These are phyloP conservation scores for Penicillium sp. DNA, from an alignment of 2,329 filamentous ascomycete species.

Conservation along the genomic window DNA sequence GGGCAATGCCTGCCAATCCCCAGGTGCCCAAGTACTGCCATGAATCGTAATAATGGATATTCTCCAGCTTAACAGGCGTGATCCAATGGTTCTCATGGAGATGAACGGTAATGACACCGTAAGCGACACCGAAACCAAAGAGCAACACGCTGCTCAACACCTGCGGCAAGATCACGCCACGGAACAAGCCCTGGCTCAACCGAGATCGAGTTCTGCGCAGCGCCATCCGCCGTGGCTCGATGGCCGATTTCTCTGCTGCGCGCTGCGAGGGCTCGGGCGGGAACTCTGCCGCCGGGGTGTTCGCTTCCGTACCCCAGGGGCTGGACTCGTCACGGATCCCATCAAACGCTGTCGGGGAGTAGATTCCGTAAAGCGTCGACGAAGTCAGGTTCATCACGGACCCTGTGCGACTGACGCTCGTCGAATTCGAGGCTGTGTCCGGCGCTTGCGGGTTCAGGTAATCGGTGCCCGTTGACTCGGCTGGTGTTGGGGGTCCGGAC, in stretches of 20 bases:
- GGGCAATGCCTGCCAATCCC: constrained; percentile 73
- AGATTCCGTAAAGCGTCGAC: constrained; percentile 89
- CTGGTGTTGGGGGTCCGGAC: constrained; percentile 43
- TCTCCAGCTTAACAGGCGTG: constrained; percentile 60
- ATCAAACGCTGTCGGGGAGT: constrained; percentile 64
- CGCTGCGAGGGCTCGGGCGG: constrained; percentile 28
- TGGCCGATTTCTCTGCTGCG: constrained; percentile 39
- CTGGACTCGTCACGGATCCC: constrained; percentile 60
- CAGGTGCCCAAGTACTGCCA: constrained; percentile 75
- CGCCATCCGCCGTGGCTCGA: constrained; percentile 28
- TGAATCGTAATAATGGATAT: constrained; percentile 51
- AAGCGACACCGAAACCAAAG: constrained; percentile 76
- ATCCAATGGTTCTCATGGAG: constrained; percentile 68
- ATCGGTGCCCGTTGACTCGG: constrained; percentile 37
- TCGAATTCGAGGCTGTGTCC: constrained; percentile 33
- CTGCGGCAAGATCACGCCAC: constrained; percentile 54
- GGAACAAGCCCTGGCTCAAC: constrained; percentile 40
- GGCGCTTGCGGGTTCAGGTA: constrained; percentile 32
- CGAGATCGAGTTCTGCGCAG: constrained; percentile 37
- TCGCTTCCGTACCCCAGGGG: constrained; percentile 75
- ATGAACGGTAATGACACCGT: constrained; percentile 77
- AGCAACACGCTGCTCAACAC: constrained; percentile 62
- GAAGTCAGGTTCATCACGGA: constrained; percentile 84
- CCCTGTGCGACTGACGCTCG: constrained; percentile 63
- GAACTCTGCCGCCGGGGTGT: constrained; percentile 59